Evolutionary conservation across 495 filamentous ascomycete genomes (phyloP).

Genomic region (Podospora comata): DNA sequence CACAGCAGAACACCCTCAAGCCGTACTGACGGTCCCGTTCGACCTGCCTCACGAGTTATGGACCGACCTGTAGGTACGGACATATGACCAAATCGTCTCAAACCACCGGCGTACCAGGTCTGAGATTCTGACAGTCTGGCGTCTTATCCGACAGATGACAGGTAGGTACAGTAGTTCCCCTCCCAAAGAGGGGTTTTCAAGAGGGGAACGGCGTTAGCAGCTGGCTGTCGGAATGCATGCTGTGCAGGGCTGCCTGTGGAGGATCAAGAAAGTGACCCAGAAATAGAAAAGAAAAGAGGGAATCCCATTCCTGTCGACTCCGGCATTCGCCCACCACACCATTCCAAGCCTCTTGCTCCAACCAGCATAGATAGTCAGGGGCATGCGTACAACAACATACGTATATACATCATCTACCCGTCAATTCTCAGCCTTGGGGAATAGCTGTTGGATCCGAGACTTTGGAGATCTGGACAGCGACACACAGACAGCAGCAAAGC

Average conservation of each 20-base stretch:
- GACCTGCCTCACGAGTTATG: neutral
- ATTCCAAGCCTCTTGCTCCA: neutral
- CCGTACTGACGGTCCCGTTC: neutral
- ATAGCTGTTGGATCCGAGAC: neutral
- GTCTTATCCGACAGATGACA: neutral
- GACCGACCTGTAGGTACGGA: neutral
- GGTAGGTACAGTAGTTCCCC: too few species aligned
- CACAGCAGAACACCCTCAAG: neutral
- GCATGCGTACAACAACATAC: neutral
- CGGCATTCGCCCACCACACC: neutral
- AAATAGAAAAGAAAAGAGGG: constrained; percentile 7
- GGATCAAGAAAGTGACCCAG: constrained; percentile 6
- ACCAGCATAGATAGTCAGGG: neutral
- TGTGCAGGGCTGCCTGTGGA: constrained; percentile 11
- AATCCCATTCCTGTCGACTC: neutral
- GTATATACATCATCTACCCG: neutral
- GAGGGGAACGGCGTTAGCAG: neutral
- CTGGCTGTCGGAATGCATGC: neutral
- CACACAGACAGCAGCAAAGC: neutral
- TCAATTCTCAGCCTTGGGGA: neutral
- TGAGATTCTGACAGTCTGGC: constrained; percentile 4
- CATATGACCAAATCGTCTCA: neutral
- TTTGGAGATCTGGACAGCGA: neutral
- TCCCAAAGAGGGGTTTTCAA: neutral
- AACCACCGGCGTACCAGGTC: neutral